These are phyloP conservation scores for Pecoramyces ruminantium DNA, from an alignment of 192 early-diverging fungal genomes.

Conservation along the genomic window DNA sequence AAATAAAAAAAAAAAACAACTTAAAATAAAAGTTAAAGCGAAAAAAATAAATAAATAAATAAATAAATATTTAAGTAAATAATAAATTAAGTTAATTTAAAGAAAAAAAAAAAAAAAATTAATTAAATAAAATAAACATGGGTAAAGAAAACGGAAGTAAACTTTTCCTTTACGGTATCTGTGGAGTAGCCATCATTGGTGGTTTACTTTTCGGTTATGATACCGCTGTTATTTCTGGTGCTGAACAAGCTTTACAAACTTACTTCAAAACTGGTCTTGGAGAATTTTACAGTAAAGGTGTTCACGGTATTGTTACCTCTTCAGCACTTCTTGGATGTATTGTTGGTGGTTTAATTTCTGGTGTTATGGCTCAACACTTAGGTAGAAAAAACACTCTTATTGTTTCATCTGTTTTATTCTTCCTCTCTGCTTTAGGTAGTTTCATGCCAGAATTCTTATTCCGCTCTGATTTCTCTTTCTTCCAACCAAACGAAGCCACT, in stretches of 20 bases:
- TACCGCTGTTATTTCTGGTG: constrained; percentile 48
- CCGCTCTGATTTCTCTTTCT: background rate
- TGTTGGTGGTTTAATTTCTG: background rate
- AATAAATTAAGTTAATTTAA: too few species aligned
- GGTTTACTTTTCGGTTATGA: constrained; percentile 62
- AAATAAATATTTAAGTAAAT: too few species aligned
- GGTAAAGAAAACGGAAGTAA: background rate
- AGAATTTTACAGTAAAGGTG: background rate
- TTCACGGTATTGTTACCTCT: background rate
- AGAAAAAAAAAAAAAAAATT: too few species aligned
- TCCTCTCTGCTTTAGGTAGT: background rate
- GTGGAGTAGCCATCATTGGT: constrained; percentile 30
- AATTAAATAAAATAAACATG: background rate
- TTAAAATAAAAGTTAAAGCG: too few species aligned
- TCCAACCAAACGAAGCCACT: background rate
- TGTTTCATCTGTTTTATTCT: background rate
- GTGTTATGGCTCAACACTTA: background rate
- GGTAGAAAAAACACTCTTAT: background rate
- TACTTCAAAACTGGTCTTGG: background rate
- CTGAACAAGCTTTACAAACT: background rate
- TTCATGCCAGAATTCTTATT: background rate
- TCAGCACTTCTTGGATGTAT: background rate
- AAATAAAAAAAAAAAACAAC: too few species aligned
- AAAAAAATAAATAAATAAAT: too few species aligned
- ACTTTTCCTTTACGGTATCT: background rate